Conservation (phyloP, 345 rosid species). For the Citrus hindsii region DNA sequence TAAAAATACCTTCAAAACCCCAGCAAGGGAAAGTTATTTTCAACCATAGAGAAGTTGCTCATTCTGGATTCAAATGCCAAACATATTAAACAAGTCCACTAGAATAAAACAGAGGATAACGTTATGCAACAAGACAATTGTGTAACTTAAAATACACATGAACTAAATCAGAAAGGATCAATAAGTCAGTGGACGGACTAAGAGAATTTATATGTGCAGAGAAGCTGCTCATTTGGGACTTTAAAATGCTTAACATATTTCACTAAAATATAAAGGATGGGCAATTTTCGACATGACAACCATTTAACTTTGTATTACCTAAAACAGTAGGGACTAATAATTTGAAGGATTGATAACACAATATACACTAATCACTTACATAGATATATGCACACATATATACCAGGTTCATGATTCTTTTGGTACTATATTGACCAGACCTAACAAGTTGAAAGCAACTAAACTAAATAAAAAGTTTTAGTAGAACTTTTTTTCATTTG, state of each 20-base stretch:
- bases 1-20: background rate
- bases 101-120: background rate
- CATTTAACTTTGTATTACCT: background rate
- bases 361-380: background rate
- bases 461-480: too few species aligned
- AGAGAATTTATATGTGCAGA: background rate
- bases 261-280: background rate
- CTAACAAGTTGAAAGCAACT: background rate
- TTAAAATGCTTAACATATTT: background rate
- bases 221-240: background rate
- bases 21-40: background rate
- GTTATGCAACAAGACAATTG: background rate
- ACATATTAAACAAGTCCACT: background rate
- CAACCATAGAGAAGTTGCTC: background rate
- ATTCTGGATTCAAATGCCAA: background rate
- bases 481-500: too few species aligned
- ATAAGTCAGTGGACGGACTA: background rate
- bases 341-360: background rate
- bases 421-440: background rate
- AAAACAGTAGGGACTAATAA: background rate
- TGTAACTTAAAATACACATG: background rate
- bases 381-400: background rate
- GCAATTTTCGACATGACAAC: background rate
- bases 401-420: background rate
- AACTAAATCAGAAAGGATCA: background rate